Evolutionary conservation across 192 early-diverging fungal genomes (phyloP), one percentile per base, ranked within the genome.

Genomic region (Coemansia sp.): DNA sequence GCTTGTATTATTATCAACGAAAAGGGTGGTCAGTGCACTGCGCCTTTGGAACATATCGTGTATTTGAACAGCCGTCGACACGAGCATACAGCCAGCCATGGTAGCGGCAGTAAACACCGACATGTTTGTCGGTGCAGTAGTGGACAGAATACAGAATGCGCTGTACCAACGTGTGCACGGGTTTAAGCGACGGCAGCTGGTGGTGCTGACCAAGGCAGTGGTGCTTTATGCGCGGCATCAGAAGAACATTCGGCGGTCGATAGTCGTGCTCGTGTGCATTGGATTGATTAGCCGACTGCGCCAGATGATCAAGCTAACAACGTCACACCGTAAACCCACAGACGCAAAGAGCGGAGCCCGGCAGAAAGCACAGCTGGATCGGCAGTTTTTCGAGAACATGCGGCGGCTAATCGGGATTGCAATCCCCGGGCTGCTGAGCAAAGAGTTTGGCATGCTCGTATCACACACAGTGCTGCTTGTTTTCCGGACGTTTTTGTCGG

Each of bases 391-490:
- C 36, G 75, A 77, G 14, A 83, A 88, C 20, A 76, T 98, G 67
- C 72, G 75, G 63, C 75, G 86, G 20, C 70, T 98, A 50, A 72
- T 97, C 28, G 81, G 78, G 17, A 90, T 98, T 59, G 90, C 89
- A 28, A 88, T 98, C 60, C 96, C 96, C 15, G 92, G 94, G 4
- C 73, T 93, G 31, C 57, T 83, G 4, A 89, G 88, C 37, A 91
- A 88, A 57, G 96, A 98, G 70, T 91, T 94, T 68, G 87, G 85
- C 81, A 82, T 98, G 72, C 75, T 98, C 22, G 76, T 88, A 25
- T 73, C 91, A 26, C 95, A 95, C 74, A 91, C 92, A 48, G 84
- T 85, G 9, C 93, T 98, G 76, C 82, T 97, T 15, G 64, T 98
- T 17, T 89, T 93, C 54, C 83, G 96, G 38, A 96, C 96, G 2